Conservation (phyloP, 148 eudicot species). For the Rhododendron ovatum region DNA sequence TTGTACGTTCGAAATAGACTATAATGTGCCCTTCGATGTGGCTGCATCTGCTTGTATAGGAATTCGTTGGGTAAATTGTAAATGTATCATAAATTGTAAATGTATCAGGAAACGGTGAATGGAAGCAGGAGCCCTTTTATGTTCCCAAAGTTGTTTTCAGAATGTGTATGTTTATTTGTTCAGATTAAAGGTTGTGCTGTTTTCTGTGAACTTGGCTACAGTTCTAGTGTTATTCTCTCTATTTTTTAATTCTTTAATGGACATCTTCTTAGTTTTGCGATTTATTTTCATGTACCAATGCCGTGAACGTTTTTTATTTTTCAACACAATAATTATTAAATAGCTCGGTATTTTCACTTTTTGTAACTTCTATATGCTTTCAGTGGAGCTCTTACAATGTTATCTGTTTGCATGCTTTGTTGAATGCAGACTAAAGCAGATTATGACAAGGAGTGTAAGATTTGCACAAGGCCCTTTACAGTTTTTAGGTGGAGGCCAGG, state of each 20-base stretch:
- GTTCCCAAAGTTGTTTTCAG: neutral
- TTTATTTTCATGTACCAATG: neutral
- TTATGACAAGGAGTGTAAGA: constrained; percentile 93
- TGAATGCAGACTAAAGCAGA: constrained; percentile 73
- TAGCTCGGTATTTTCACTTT: neutral
- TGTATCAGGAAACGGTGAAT: neutral
- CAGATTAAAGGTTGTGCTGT: neutral
- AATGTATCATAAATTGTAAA: neutral
- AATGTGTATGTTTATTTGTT: neutral
- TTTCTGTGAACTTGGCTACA: neutral
- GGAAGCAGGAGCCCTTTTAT: neutral
- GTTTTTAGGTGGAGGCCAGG: constrained; percentile 99
- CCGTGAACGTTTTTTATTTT: neutral
- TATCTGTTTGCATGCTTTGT: neutral
- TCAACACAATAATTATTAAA: neutral
- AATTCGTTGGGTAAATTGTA: neutral
- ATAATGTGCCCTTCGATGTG: neutral
- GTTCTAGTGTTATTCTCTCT: neutral
- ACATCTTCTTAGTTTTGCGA: neutral
- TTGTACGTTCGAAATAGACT: neutral
- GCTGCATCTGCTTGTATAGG: neutral
- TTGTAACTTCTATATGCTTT: neutral
- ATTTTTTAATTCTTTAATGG: neutral
- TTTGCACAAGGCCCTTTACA: constrained; percentile 89
- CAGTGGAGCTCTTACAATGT: neutral